Conservation (phyloP, 768 basidiomycete genomes). For the Naganishia friedmannii region DNA sequence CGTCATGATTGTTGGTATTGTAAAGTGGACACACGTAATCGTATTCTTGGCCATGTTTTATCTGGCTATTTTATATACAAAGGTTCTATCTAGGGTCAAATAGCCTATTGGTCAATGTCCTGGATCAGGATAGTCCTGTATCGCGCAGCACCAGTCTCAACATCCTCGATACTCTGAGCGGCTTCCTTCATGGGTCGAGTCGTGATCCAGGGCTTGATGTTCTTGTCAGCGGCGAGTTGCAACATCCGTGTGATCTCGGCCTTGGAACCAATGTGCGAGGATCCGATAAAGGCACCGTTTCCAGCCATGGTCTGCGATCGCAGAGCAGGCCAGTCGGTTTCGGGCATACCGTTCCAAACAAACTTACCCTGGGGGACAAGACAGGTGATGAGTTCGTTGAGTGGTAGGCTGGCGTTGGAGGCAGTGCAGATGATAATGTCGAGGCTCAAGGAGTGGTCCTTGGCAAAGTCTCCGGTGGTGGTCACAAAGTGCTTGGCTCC, state of each 20-base stretch:
- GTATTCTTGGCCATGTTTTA: background rate
- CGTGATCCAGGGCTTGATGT: slow-evolving; percentile 59
- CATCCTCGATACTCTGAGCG: slow-evolving; percentile 57
- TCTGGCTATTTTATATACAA: slow-evolving; percentile 1
- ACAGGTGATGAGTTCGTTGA: slow-evolving; percentile 61
- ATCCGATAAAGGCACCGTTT: slow-evolving; percentile 39
- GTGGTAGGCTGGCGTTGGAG: slow-evolving; percentile 54
- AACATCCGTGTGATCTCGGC: slow-evolving; percentile 63
- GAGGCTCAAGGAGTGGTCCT: slow-evolving; percentile 49
- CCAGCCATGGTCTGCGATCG: slow-evolving; percentile 52
- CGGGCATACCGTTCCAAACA: slow-evolving; percentile 62
- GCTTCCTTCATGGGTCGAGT: slow-evolving; percentile 59
- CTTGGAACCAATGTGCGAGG: slow-evolving; percentile 60
- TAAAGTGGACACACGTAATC: too few species aligned
- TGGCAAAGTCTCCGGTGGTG: slow-evolving; percentile 52
- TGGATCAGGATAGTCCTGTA: slow-evolving; percentile 60
- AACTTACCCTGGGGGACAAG: slow-evolving; percentile 61
- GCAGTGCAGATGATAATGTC: slow-evolving; percentile 55
- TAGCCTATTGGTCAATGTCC: slow-evolving; percentile 34
- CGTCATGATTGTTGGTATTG: too few species aligned
- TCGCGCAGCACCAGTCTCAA: slow-evolving; percentile 58
- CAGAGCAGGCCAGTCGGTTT: slow-evolving; percentile 56
- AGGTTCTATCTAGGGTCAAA: background rate
- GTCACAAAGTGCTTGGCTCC: slow-evolving; percentile 57
- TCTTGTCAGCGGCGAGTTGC: slow-evolving; percentile 61